Base-by-base conservation (phyloP, 2,329 filamentous ascomycete species). In the Cryphonectria nitschkei region DNA sequence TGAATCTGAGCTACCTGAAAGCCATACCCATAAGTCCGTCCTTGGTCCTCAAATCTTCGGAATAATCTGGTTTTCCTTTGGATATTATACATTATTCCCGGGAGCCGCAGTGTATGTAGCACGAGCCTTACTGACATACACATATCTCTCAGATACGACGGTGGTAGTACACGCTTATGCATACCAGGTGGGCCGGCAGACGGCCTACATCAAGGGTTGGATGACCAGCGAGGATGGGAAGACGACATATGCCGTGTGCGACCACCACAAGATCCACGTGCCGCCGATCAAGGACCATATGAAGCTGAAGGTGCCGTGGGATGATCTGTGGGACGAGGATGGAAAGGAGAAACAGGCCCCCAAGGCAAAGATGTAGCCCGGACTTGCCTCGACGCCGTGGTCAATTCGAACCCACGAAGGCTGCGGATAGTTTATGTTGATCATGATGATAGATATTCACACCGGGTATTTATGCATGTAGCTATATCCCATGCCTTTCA, bases 201-300 rank as follows among this genome's bases (percentile, higher is more conserved):
- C 86, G 84, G 83, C 85, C 8, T 81, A 86, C 79, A 84, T 87
- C 56, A 79, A 81, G 11, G 85, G 83, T 3, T 79, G 79, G 56
- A 87, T 88, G 82, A 83, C 80, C 6, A 84, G 81, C 67, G 75
- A 81, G 22, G 84, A 87, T 74, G 83, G 84, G 0, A 83, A 81
- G 73, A 80, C 77, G 0, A 79, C 82, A 7, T 87, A 84, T 73
- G 84, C 82, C 67, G 85, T 84, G 0, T 84, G 80, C 50, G 85
- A 87, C 75, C 84, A 87, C 72, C 85, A 87, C 75, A 87, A 87
- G 73, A 84, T 86, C 14, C 80, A 81, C 66, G 77, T 82, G 6
- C 81, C 83, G 14, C 81, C 82, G 34, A 75, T 75, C 60, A 72
- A 78, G 29, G 79, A 82, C 62, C 82, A 85, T 74, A 69, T 81